phyloP scores from a whole-genome alignment of 768 basidiomycete genomes.

The Austroboletus eburneus region DNA sequence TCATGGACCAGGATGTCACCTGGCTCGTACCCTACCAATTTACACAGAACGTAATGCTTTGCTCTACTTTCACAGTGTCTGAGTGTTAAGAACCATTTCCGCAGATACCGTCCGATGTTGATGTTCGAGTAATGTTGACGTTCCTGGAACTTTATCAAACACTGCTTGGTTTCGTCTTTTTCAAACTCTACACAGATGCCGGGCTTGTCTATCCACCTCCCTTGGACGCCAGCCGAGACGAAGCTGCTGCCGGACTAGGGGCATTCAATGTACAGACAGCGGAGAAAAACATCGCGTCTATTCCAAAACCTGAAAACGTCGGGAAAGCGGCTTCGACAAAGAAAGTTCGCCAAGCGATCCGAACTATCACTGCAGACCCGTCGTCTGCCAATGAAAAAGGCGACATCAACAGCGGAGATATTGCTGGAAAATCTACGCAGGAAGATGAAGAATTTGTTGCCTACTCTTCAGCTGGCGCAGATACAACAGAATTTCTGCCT shows the following conservation, averaged over 20 bases:
- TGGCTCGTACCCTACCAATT: constrained; percentile 99
- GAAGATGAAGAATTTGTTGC: constrained; percentile 65
- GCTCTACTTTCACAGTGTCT: constrained; percentile 1
- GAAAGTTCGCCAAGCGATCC: constrained; percentile 48
- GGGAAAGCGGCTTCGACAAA: constrained; percentile 48
- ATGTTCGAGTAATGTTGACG: constrained; percentile 96
- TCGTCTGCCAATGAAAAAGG: constrained; percentile 31
- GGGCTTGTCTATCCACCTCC: constrained; percentile 95
- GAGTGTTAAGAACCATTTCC: constrained; percentile 8
- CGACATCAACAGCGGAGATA: constrained; percentile 34
- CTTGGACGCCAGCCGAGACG: constrained; percentile 77
- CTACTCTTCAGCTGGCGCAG: constrained; percentile 51
- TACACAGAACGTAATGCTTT: constrained; percentile 74
- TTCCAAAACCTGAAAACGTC: constrained; percentile 12
- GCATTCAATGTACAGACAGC: constrained; percentile 73
- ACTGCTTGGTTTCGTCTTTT: constrained; percentile 90
- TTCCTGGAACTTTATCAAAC: constrained; percentile 99
- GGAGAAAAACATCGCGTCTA: constrained; percentile 21
- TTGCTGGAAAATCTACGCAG: constrained; percentile 30
- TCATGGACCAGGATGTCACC: constrained; percentile 87
- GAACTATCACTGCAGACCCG: constrained; percentile 35
- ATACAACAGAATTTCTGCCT: constrained; percentile 47
- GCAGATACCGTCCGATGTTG: constrained; percentile 91
- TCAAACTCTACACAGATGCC: constrained; percentile 95
- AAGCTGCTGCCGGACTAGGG: constrained; percentile 80